A percentile compares a stretch with the other conserved stretches of the same genome.
These are phyloP conservation scores for Lichtheimia ramosa DNA, from an alignment of 371 early-diverging fungal genomes.

Conservation along the genomic window DNA sequence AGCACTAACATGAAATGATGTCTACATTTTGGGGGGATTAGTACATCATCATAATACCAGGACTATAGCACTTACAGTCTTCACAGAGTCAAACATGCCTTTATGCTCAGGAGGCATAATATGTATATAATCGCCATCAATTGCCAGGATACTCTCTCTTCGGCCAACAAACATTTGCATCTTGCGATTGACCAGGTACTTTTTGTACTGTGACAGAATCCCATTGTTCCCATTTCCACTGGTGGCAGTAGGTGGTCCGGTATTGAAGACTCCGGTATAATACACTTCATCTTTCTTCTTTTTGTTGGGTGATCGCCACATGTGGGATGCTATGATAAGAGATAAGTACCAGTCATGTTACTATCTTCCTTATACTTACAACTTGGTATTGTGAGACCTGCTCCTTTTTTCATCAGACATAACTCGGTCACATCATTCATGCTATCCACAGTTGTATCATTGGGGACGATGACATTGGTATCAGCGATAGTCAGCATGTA, in stretches of 20 bases:
- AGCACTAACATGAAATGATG: constrained; percentile 78
- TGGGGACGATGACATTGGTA: constrained; percentile 68
- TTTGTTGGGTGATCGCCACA: constrained; percentile 51
- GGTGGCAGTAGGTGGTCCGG: constrained; percentile 15
- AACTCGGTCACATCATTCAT: constrained; percentile 67
- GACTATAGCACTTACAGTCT: constrained; percentile 64
- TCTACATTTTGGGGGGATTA: constrained; percentile 25
- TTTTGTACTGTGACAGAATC: constrained; percentile 49
- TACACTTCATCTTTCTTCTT: constrained; percentile 52
- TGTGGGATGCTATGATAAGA: constrained; percentile 32
- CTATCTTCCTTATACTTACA: constrained; percentile 43
- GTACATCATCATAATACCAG: not conserved
- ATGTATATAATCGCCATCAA: constrained; percentile 93
- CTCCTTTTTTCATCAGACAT: constrained; percentile 68
- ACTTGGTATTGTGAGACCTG: constrained; percentile 49
- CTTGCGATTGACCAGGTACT: constrained; percentile 73
- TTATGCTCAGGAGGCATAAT: constrained; percentile 86
- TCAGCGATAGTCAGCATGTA: constrained; percentile 84
- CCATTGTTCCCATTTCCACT: constrained; percentile 25
- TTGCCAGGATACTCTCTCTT: constrained; percentile 83
- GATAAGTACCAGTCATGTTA: not conserved
- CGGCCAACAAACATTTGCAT: constrained; percentile 83
- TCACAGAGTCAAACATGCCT: constrained; percentile 78
- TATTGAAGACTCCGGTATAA: constrained; percentile 25
- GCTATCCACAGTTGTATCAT: constrained; percentile 76